Evolutionary conservation across 371 early-diverging fungal genomes (phyloP), one percentile per base, ranked within the genome.

Genomic region (Chytridiales sp.): DNA sequence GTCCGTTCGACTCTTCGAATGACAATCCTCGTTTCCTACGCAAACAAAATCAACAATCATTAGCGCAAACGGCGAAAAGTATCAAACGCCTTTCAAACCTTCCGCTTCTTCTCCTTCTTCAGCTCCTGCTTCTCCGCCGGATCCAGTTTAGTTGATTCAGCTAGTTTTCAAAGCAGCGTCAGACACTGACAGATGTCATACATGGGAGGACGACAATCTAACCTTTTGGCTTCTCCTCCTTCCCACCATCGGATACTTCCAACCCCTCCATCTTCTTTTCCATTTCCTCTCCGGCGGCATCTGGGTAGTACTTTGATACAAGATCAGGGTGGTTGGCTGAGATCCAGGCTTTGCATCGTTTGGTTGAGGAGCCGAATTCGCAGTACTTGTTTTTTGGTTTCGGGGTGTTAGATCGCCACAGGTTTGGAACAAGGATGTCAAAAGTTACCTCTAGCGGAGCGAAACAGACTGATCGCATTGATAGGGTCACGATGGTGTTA

Each of bases 1-100:
- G 88, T 94, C 64, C 97, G 80, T 69, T 90, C 92, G 38, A 87
- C 83, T 43, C 89, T 83, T 69, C 90, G 90, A 59, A 94, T 87
- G 46, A 76, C 67, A 29, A 94, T 81, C 43, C 55, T 44, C 4
- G 60, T 38, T 43, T 36, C 48, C 66, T 65, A 43, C n/a, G n/a
- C 48, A 8, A 24, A 26, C 31, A 29, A n/a, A n/a, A n/a, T n/a
- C n/a, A n/a, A n/a, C n/a, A n/a, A n/a, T n/a, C n/a, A n/a, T n/a
- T n/a, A n/a, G n/a, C n/a, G n/a, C n/a, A 8, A 55, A 4, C 6
- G 19, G 29, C 27, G 19, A 44, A 44, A 0, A 30, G 11, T 24
- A 22, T 27, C 0, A 24, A 51, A 27, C 30, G 11, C 17, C 17
- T 38, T 9, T 38, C 8, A 6, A 9, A 65, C 66, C 66, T 59